Conservation (phyloP, 1,284 basidiomycete species). For the Phellinidium pouzarii region DNA sequence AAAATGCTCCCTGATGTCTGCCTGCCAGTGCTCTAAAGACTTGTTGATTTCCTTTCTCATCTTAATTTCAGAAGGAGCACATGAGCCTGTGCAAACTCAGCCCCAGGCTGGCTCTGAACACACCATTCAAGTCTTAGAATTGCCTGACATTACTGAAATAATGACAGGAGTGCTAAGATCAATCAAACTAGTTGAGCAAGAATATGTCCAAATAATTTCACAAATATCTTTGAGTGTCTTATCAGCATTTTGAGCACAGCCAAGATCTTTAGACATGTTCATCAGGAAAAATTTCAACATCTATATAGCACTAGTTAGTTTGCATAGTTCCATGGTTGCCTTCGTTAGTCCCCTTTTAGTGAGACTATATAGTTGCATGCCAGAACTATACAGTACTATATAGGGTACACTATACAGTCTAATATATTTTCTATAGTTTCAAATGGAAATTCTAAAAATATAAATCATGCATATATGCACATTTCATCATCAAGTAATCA, state of each 20-base stretch:
- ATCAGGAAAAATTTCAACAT: too few relatives aligned
- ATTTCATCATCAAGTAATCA: too few relatives aligned
- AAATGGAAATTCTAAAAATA: too few relatives aligned
- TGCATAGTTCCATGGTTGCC: too few relatives aligned
- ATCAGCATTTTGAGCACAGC: slow-evolving; percentile 10
- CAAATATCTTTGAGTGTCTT: slow-evolving; percentile 6
- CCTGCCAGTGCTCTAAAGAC: neutral
- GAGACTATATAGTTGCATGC: too few relatives aligned
- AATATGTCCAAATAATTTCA: slow-evolving; percentile 3
- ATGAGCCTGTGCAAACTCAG: neutral
- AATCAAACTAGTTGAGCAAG: neutral
- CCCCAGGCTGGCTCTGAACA: neutral
- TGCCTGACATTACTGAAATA: neutral
- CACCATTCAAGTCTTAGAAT: neutral
- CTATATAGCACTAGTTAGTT: too few relatives aligned
- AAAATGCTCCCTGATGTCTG: neutral
- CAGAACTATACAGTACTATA: too few relatives aligned
- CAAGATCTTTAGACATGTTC: slow-evolving; percentile 2
- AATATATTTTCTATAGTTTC: too few relatives aligned
- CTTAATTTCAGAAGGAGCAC: neutral
- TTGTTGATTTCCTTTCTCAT: neutral
- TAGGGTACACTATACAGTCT: too few relatives aligned
- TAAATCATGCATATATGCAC: too few relatives aligned
- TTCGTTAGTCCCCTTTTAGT: too few relatives aligned
- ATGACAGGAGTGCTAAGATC: neutral